Conservation (phyloP, 352 stramenopile species). For the Globisporangium splendens region DNA sequence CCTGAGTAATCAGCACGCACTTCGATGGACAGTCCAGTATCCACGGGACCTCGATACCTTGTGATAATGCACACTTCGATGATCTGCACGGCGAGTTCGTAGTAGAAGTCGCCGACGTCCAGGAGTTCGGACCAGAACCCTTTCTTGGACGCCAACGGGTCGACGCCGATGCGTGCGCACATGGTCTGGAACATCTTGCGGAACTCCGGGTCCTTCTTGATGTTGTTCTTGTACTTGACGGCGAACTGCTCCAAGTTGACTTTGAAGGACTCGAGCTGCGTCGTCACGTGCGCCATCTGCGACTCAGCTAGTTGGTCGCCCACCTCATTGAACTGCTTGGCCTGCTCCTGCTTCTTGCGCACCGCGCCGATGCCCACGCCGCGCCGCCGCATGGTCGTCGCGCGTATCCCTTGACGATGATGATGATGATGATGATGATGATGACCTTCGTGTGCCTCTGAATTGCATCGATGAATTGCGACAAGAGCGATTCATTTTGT, state of each 20-base stretch:
- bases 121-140: slow-evolving; percentile 97
- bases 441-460: background rate
- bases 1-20: too few species aligned
- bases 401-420: background rate
- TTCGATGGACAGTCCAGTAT: background rate
- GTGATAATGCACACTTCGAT: slow-evolving; percentile 97
- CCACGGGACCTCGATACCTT: slow-evolving; percentile 23
- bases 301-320: slow-evolving; percentile 80
- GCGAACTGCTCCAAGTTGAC: slow-evolving; percentile 92
- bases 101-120: slow-evolving; percentile 99
- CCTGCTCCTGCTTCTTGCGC: slow-evolving; percentile 87
- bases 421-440: slow-evolving; percentile 4
- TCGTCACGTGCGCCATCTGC: slow-evolving; percentile 75
- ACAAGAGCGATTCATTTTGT: slow-evolving; percentile 7
- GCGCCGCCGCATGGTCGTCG: slow-evolving; percentile 48
- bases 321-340: slow-evolving; percentile 82
- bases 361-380: slow-evolving; percentile 82
- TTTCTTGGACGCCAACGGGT: slow-evolving; percentile 97
- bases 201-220: slow-evolving; percentile 94
- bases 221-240: slow-evolving; percentile 93
- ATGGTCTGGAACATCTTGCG: slow-evolving; percentile 94
- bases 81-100: slow-evolving; percentile 98
- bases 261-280: slow-evolving; percentile 89
- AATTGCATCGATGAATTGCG: slow-evolving; percentile 14
- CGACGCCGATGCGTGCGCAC: slow-evolving; percentile 95